A percentile compares a stretch with the other conserved stretches of the same genome.
Evolutionary conservation across 2,329 filamentous ascomycete species (phyloP).

Genomic region (Colletotrichum lupini): DNA sequence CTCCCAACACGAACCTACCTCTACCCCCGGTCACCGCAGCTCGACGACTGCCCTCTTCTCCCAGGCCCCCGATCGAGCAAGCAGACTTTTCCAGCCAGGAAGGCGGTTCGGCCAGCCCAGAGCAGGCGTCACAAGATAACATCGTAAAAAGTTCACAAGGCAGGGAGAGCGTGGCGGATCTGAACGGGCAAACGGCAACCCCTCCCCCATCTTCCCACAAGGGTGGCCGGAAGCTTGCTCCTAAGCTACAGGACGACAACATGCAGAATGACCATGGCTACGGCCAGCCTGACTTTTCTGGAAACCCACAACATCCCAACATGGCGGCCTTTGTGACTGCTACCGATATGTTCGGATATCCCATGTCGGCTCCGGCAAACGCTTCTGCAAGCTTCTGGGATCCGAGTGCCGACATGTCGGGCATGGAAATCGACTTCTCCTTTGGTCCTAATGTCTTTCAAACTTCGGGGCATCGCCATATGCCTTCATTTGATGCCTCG

Average conservation of each 20-base stretch:
- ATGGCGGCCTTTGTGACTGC: slow-evolving; percentile 59
- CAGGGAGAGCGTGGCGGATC: slow-evolving; percentile 50
- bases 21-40: slow-evolving; percentile 71
- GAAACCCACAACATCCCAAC: slow-evolving; percentile 60
- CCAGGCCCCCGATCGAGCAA: slow-evolving; percentile 52
- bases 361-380: slow-evolving; percentile 67
- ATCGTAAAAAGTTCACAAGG: slow-evolving; percentile 59
- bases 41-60: slow-evolving; percentile 68
- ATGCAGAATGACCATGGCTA: slow-evolving; percentile 71
- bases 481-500: slow-evolving; percentile 64
- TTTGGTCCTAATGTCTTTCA: slow-evolving; percentile 58
- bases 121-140: slow-evolving; percentile 41
- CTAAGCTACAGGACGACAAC: slow-evolving; percentile 55
- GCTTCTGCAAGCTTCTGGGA: slow-evolving; percentile 69
- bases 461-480: slow-evolving; percentile 55
- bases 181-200: slow-evolving; percentile 64
- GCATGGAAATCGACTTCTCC: slow-evolving; percentile 71
- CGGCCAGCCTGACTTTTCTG: slow-evolving; percentile 62
- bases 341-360: slow-evolving; percentile 69
- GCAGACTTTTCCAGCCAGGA: slow-evolving; percentile 46
- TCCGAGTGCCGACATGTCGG: slow-evolving; percentile 57
- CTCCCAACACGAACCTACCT: slow-evolving; percentile 61
- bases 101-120: slow-evolving; percentile 39
- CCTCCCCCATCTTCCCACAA: slow-evolving; percentile 69
- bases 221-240: slow-evolving; percentile 64